These are phyloP conservation scores for Backusella circina DNA, from an alignment of 192 early-diverging fungal genomes.

Conservation along the genomic window DNA sequence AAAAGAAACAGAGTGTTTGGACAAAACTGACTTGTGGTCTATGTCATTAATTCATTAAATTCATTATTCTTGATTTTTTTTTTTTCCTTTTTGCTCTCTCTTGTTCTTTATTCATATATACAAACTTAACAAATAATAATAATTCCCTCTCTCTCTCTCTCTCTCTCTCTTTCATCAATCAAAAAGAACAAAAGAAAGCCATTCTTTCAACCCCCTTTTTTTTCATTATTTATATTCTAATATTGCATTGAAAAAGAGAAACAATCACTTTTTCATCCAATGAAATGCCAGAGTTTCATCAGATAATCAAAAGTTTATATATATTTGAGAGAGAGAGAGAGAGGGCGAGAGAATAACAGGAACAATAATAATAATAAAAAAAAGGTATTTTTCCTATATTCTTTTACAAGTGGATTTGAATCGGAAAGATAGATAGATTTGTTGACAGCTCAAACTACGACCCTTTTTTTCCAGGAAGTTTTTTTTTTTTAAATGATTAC, in stretches of 20 bases:
- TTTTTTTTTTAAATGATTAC: too few species aligned
- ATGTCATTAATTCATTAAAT: conserved; percentile 14
- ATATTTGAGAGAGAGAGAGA: background rate
- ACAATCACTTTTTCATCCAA: background rate
- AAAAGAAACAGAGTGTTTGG: background rate
- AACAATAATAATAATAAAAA: background rate
- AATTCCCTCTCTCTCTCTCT: background rate
- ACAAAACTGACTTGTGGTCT: conserved; percentile 21
- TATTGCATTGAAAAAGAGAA: background rate
- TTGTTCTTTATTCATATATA: background rate
- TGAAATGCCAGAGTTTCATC: background rate
- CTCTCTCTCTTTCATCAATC: background rate
- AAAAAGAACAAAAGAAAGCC: background rate
- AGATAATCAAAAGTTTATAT: background rate
- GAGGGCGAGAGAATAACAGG: background rate
- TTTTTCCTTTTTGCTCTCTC: background rate
- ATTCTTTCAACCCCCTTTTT: background rate
- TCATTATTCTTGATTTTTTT: background rate
- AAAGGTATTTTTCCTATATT: background rate
- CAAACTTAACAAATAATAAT: background rate
- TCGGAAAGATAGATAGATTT: background rate
- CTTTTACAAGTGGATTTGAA: background rate
- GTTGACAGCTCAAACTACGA: background rate
- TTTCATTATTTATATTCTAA: background rate
- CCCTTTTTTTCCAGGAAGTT: too few species aligned